Base-by-base conservation (phyloP, 148 eudicot species). In the Selenicereus undatus region DNA sequence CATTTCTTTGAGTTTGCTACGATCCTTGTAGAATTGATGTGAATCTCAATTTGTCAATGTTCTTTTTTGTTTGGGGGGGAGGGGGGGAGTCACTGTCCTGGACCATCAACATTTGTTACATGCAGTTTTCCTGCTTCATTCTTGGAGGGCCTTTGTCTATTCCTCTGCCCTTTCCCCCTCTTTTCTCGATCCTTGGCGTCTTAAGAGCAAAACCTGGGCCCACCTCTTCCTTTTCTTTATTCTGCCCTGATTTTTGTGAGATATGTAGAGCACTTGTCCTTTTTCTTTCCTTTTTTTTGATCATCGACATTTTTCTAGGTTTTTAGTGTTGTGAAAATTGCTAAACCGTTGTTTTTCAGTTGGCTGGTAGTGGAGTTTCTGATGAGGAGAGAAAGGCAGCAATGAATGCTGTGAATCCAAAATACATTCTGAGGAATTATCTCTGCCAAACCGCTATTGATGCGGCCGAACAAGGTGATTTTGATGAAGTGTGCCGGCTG, bases 381-480 rank as follows among this genome's bases (percentile, higher is more conserved):
- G 97, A 96, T n/a, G 95, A 92, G 83, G 90, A 96, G 85, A 88
- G 99, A 80, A 96, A 92, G 88, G 83, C 82, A 0, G 83, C 87
- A 26, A 96, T 96, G 99, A 82, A 93, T 79, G 88, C 98, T 17
- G 93, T 92, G 78, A 96, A 96, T 81, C 99, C 99, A 11, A 96
- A 93, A 71, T 96, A 92, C 89, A 83, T 96, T 26, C 91, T 96
- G 26, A 89, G 98, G 74, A 96, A 96, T 82, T 96, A 96, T 86
- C 82, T 96, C 66, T 96, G 99, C 75, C 99, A 96, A 87, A 86
- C 90, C 85, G 98, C 98, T 39, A 96, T 96, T 12, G 98, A 96
- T 83, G 89, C 93, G 74, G 99, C 99, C 17, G 99, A 96, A 62
- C 90, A 87, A 84, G 99, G 98, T 14, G 98, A 96, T 86, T 96